A percentile compares a stretch with the other conserved stretches of the same genome.
These are phyloP conservation scores for Flaveria ramosissima DNA, from an alignment of 129 eudicot genomes.

Conservation along the genomic window DNA sequence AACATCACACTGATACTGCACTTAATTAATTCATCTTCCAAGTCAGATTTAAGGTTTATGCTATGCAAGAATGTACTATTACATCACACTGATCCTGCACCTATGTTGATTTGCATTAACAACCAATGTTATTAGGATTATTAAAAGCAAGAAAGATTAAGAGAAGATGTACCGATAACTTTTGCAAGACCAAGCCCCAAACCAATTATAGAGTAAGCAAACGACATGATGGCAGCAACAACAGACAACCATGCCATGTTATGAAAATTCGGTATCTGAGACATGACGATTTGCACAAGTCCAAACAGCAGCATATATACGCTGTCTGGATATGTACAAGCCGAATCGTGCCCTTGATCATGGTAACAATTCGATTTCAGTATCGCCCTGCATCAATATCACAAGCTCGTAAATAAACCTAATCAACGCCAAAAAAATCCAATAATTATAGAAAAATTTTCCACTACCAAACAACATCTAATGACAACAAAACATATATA, in stretches of 20 bases:
- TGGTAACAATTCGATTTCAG: conserved; percentile 62
- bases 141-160: conserved; percentile 2
- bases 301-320: conserved; percentile 63
- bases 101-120: background rate
- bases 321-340: conserved; percentile 44
- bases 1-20: background rate
- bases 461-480: background rate
- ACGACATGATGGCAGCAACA: conserved; percentile 72
- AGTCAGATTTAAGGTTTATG: background rate
- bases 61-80: background rate
- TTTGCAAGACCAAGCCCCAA: conserved; percentile 61
- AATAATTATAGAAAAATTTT: background rate
- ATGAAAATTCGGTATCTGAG: conserved; percentile 78
- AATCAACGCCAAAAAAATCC: background rate
- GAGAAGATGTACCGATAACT: conserved; percentile 48
- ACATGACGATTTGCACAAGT: conserved; percentile 47
- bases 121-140: background rate
- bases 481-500: background rate
- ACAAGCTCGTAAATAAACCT: background rate
- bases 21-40: background rate
- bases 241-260: conserved; percentile 74
- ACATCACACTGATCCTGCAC: conserved; percentile 3
- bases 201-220: conserved; percentile 58
- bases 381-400: conserved; percentile 55
- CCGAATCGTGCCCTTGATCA: conserved; percentile 52